Conservation (phyloP, 805 yeast species). For the Kregervanrija pseudodelftensis region DNA sequence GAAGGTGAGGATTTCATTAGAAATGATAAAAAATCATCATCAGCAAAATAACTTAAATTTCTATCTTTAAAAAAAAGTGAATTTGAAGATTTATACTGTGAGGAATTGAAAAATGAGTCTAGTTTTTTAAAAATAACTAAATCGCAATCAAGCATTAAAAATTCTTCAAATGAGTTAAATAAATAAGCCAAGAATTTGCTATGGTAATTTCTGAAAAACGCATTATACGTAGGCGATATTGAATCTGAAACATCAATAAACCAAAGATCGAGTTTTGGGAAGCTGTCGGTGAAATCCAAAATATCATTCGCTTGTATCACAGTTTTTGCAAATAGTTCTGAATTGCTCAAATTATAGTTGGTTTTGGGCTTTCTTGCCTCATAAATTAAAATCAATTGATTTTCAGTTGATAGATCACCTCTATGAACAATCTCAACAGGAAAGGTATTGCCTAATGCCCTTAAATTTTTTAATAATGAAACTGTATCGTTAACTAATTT, state of each 20-base stretch:
- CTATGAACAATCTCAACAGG: constrained; percentile 42
- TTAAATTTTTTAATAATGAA: constrained; percentile 37
- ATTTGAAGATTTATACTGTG: constrained; percentile 29
- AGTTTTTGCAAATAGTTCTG: constrained; percentile 7
- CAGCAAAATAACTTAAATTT: constrained; percentile 5
- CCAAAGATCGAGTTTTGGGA: constrained; percentile 25
- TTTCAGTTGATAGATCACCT: constrained; percentile 31
- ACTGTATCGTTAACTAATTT: constrained; percentile 35
- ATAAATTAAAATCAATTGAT: constrained; percentile 25
- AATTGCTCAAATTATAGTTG: constrained; percentile 9
- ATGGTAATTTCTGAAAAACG: constrained; percentile 18
- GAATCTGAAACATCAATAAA: constrained; percentile 22
- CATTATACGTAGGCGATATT: constrained; percentile 11
- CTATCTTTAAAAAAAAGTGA: constrained; percentile 45
- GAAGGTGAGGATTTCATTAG: constrained; percentile 42
- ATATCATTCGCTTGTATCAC: not conserved
- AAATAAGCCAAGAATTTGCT: constrained; percentile 49
- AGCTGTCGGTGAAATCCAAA: constrained; percentile 14
- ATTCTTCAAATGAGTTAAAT: constrained; percentile 50
- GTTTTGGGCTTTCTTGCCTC: constrained; percentile 25
- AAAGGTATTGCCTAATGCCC: constrained; percentile 39
- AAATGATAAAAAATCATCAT: constrained; percentile 18
- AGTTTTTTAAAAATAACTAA: constrained; percentile 32
- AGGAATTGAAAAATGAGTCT: constrained; percentile 28
- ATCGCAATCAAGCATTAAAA: constrained; percentile 45